Percentiles rank a stretch among this genome's conserved stretches.
These are phyloP conservation scores for Arthrobotrys iridis DNA, from an alignment of 2,329 filamentous ascomycete genomes.

Conservation along the genomic window DNA sequence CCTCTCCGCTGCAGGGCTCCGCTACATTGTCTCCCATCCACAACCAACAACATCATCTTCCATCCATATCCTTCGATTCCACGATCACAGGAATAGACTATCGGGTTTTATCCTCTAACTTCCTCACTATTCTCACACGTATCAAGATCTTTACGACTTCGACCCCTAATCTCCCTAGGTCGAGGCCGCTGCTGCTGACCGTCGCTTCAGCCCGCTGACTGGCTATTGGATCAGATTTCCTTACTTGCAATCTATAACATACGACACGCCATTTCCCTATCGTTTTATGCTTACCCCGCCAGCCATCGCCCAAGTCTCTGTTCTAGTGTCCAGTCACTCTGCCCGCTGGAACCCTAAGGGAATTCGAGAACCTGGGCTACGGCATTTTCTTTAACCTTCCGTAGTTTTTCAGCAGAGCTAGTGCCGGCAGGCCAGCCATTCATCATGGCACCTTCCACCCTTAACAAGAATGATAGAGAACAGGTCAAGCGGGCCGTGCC, in stretches of 20 bases:
- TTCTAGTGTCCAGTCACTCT: neutral
- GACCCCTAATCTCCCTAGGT: neutral
- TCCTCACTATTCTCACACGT: neutral
- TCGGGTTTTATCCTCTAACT: neutral
- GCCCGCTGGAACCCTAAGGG: neutral
- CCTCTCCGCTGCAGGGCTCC: neutral
- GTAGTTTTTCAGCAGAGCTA: neutral
- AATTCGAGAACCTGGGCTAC: neutral
- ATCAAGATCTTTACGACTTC: neutral
- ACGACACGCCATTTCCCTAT: no score
- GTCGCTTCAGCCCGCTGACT: neutral
- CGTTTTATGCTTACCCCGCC: neutral
- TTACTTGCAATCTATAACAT: no score
- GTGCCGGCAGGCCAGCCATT: neutral
- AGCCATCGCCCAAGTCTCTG: neutral
- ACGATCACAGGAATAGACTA: no score
- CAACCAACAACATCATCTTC: neutral
- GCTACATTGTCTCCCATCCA: neutral
- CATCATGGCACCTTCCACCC: slow-evolving; percentile 68
- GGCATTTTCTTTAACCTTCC: neutral
- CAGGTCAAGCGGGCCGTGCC: slow-evolving; percentile 94
- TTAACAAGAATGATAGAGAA: slow-evolving; percentile 94
- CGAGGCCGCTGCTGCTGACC: neutral
- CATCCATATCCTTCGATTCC: no score
- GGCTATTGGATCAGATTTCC: neutral